Evolutionary conservation across 805 yeast genomes (phyloP).

Genomic region (Suhomyces pyralidae): DNA sequence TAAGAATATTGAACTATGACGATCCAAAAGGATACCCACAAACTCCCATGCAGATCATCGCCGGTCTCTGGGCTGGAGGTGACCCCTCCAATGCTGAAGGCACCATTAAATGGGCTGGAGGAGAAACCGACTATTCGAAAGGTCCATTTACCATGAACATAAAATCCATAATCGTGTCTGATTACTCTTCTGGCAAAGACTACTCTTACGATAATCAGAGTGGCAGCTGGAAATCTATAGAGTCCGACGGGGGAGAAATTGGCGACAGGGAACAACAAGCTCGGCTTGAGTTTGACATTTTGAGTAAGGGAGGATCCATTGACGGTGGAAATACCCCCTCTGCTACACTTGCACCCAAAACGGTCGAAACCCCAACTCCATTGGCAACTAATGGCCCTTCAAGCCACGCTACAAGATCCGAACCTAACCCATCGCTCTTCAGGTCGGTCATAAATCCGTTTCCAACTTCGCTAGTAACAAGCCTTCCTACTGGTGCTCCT

Average conservation of each 20-base stretch:
- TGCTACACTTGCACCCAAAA: background rate
- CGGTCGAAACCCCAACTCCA: conserved; percentile 1
- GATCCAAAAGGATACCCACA: conserved; percentile 78
- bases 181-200: conserved; percentile 59
- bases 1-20: conserved; percentile 58
- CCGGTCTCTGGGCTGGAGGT: conserved; percentile 85
- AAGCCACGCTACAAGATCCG: background rate
- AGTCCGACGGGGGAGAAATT: conserved; percentile 34
- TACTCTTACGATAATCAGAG: conserved; percentile 35
- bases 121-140: conserved; percentile 57
- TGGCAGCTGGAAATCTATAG: conserved; percentile 40
- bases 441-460: background rate
- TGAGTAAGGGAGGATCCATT: conserved; percentile 6
- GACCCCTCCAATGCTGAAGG: conserved; percentile 62
- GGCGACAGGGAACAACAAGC: conserved; percentile 16
- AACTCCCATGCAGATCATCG: conserved; percentile 73
- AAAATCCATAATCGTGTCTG: conserved; percentile 57
- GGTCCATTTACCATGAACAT: conserved; percentile 72
- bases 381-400: conserved; percentile 9
- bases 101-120: conserved; percentile 84
- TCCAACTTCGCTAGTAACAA: background rate
- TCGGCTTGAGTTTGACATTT: conserved; percentile 4
- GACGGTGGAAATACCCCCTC: background rate
- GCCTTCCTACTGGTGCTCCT: background rate
- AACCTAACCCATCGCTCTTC: background rate